A percentile compares a stretch with the other conserved stretches of the same genome.
phyloP scores from a whole-genome alignment of 148 eudicot genomes.

The Camellia granthamiana region DNA sequence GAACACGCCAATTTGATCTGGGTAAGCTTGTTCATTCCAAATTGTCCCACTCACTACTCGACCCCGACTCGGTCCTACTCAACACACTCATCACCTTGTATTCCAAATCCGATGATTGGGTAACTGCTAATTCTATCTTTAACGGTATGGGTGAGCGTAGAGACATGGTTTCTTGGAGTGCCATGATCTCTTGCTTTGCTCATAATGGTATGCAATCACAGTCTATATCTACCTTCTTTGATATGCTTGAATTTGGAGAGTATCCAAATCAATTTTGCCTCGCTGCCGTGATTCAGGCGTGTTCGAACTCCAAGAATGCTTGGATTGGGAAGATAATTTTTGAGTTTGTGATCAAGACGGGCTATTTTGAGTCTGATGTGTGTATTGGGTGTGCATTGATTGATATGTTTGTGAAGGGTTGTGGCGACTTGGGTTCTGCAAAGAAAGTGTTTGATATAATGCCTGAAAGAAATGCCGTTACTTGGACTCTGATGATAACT shows the following conservation, averaged over 20 bases:
- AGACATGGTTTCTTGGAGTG: conserved; percentile 63
- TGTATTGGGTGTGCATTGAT: conserved; percentile 66
- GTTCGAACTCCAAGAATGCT: conserved; percentile 29
- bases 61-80: conserved; percentile 37
- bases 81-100: conserved; percentile 55
- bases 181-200: conserved; percentile 57
- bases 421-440: conserved; percentile 45
- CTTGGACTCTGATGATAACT: conserved; percentile 67
- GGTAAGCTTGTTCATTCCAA: conserved; percentile 46
- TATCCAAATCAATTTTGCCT: conserved; percentile 54
- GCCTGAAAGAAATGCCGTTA: conserved; percentile 52
- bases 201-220: conserved; percentile 34
- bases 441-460: conserved; percentile 59
- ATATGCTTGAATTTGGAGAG: conserved; percentile 49
- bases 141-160: conserved; percentile 29
- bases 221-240: conserved; percentile 40
- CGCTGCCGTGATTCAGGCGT: conserved; percentile 48
- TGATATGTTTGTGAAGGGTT: conserved; percentile 53
- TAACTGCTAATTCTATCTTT: conserved; percentile 36
- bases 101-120: conserved; percentile 58
- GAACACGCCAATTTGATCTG: conserved; percentile 42
- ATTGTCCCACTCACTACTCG: conserved; percentile 29
- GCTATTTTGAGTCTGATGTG: conserved; percentile 44
- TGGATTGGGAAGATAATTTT: conserved; percentile 36
- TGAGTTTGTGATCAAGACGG: conserved; percentile 49